phyloP scores from a whole-genome alignment of 1,284 basidiomycete genomes.

The Calocybe gambosa region DNA sequence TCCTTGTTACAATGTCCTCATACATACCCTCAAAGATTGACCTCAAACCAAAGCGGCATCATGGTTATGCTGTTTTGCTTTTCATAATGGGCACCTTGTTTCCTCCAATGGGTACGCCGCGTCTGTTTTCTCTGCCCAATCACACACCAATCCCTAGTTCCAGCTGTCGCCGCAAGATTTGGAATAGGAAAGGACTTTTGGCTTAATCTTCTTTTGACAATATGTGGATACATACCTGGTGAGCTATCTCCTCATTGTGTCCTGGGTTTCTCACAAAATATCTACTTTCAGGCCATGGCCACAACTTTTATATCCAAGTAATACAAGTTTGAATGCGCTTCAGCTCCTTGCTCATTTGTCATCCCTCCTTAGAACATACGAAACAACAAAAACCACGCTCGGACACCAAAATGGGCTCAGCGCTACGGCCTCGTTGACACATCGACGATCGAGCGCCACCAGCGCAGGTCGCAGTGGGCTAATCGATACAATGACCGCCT shows the following conservation, averaged over 20 bases:
- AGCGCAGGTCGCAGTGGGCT: constrained; percentile 83
- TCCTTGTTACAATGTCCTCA: constrained; percentile 24
- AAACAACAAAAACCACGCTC: constrained; percentile 87
- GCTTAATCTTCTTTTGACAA: constrained; percentile 84
- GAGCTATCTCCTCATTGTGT: constrained; percentile 19
- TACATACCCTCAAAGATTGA: constrained; percentile 47
- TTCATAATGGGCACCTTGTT: constrained; percentile 81
- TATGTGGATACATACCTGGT: constrained; percentile 91
- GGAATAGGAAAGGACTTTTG: constrained; percentile 92
- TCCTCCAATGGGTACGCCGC: constrained; percentile 73
- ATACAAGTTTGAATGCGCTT: not conserved
- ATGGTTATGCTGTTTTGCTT: constrained; percentile 79
- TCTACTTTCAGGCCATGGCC: constrained; percentile 59
- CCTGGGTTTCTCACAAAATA: constrained; percentile 9
- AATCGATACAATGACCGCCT: constrained; percentile 80
- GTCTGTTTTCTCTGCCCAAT: constrained; percentile 4
- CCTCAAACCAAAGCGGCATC: constrained; percentile 66
- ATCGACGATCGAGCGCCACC: constrained; percentile 67
- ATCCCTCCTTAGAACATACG: constrained; percentile 69
- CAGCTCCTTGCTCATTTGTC: not conserved
- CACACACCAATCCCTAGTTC: constrained; percentile 10
- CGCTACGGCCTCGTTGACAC: constrained; percentile 84
- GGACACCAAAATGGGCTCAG: constrained; percentile 94
- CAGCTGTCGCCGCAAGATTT: constrained; percentile 92
- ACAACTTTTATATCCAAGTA: constrained; percentile 92